Evolutionary conservation across 2,329 filamentous ascomycete genomes (phyloP).

Genomic region (Fusarium compactum): DNA sequence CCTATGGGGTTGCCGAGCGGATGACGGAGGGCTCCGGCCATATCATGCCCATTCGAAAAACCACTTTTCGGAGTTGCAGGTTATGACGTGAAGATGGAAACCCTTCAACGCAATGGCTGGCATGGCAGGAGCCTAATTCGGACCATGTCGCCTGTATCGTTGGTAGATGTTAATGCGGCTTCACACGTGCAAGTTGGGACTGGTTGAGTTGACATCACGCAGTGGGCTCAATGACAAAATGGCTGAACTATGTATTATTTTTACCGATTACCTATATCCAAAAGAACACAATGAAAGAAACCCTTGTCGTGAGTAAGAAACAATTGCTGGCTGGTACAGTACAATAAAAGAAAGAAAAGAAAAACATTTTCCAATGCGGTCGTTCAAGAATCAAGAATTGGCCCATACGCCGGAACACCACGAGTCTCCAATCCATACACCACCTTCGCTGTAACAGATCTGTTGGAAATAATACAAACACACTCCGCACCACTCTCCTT

Average conservation of each 20-base stretch:
- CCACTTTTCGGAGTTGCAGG: not conserved
- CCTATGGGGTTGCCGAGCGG: not conserved
- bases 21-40: not conserved
- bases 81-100: not conserved
- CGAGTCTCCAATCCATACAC: constrained; percentile 72
- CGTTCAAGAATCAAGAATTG: constrained; percentile 68
- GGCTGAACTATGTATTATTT: not conserved
- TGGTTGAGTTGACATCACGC: not conserved
- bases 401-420: constrained; percentile 73
- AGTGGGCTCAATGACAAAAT: not conserved
- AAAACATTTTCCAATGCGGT: not conserved
- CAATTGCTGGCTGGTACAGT: not conserved
- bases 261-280: not conserved
- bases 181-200: too few relatives aligned
- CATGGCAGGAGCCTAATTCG: accelerated
- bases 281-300: not conserved
- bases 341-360: not conserved
- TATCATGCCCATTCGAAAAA: accelerated
- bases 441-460: constrained; percentile 68
- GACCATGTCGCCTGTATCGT: accelerated
- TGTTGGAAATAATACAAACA: constrained; percentile 76
- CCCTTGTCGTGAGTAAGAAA: not conserved
- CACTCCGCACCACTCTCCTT: constrained; percentile 69
- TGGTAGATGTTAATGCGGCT: not conserved
- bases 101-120: accelerated